Evolutionary conservation across 495 filamentous ascomycete genomes (phyloP).

Genomic region (Xylaria acuta): DNA sequence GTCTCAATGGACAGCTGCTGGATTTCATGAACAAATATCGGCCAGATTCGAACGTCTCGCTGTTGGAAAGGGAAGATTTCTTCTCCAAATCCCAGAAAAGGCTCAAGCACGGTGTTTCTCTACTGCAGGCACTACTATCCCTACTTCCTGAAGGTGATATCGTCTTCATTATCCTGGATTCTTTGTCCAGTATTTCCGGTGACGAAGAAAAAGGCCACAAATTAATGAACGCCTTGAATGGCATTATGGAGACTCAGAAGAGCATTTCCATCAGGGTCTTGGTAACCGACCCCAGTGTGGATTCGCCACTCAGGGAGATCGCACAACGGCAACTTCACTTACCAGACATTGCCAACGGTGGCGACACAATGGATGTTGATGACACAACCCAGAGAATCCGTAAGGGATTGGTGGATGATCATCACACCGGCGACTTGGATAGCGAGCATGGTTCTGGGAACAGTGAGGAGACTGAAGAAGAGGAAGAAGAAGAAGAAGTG

Average conservation of each 20-base stretch:
- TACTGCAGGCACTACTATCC: background rate
- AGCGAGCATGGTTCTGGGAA: background rate
- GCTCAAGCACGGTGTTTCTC: background rate
- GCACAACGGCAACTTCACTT: background rate
- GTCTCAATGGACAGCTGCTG: background rate
- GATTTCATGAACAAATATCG: background rate
- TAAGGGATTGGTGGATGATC: background rate
- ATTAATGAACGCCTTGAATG: background rate
- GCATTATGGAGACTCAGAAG: background rate
- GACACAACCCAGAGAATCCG: background rate
- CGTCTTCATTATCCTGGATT: background rate
- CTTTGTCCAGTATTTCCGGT: background rate
- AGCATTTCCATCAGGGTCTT: background rate
- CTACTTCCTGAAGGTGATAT: background rate
- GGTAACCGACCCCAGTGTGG: background rate
- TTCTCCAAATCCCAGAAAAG: background rate
- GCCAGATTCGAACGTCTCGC: background rate
- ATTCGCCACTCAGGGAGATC: background rate
- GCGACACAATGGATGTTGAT: background rate
- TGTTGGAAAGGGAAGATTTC: background rate
- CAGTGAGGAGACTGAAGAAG: background rate
- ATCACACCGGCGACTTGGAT: background rate
- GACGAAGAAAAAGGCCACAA: background rate
- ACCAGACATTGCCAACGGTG: background rate
- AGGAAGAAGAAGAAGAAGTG: no score